These are phyloP conservation scores for Candida yuanshanica DNA, from an alignment of 805 yeast genomes.

Conservation along the genomic window DNA sequence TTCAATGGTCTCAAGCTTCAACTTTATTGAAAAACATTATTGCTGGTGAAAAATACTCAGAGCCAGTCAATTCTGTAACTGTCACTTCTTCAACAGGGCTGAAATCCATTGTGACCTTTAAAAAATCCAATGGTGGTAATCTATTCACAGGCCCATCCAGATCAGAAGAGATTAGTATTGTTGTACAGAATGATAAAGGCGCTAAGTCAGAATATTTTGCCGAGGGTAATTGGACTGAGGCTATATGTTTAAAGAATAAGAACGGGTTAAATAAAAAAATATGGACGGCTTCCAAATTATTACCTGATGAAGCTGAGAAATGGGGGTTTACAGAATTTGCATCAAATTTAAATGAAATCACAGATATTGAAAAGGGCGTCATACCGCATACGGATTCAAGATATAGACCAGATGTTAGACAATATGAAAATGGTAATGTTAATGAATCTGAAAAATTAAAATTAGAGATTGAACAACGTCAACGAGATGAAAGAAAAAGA, in stretches of 20 bases:
- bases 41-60: constrained; percentile 93
- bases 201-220: constrained; percentile 17
- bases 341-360: constrained; percentile 74
- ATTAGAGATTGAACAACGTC: constrained; percentile 66
- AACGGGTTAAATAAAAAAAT: constrained; percentile 34
- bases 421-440: constrained; percentile 63
- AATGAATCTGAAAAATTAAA: constrained; percentile 71
- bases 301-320: constrained; percentile 51
- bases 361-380: constrained; percentile 55
- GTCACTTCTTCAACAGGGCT: constrained; percentile 65
- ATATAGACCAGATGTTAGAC: constrained; percentile 75
- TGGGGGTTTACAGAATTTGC: constrained; percentile 87
- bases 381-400: constrained; percentile 89
- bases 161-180: constrained; percentile 59
- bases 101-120: constrained; percentile 67
- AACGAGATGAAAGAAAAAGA: constrained; percentile 67
- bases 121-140: constrained; percentile 51
- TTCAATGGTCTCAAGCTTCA: constrained; percentile 78
- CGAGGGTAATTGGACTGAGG: constrained; percentile 82
- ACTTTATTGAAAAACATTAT: constrained; percentile 78
- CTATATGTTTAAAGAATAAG: constrained; percentile 36
- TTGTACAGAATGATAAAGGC: constrained; percentile 15
- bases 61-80: constrained; percentile 68
- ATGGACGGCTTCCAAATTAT: constrained; percentile 70
- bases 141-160: constrained; percentile 75